A percentile compares a stretch with the other conserved stretches of the same genome.
phyloP scores from a whole-genome alignment of 192 early-diverging fungal species.

The Thoreauomyces humboldtii region DNA sequence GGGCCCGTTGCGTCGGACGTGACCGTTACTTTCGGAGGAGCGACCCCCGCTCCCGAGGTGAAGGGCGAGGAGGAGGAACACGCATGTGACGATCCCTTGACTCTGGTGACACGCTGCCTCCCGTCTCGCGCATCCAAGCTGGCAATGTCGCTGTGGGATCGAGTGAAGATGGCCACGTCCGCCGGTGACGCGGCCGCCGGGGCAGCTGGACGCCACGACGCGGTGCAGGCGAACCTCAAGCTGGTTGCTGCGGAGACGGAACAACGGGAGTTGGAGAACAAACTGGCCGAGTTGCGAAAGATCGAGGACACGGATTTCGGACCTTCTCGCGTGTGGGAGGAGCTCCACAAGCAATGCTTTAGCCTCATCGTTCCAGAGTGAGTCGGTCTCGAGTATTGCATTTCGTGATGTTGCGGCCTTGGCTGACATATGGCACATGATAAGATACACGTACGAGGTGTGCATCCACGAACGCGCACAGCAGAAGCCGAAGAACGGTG shows the following conservation, averaged over 20 bases:
- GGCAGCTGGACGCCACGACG: background rate
- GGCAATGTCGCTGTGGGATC: background rate
- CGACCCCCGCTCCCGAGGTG: no score
- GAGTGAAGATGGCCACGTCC: background rate
- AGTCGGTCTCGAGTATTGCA: constrained; percentile 24
- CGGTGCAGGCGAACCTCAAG: constrained; percentile 2
- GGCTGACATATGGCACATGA: background rate
- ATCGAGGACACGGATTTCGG: constrained; percentile 73
- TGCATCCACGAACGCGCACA: constrained; percentile 77
- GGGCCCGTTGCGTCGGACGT: background rate
- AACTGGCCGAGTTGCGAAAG: constrained; percentile 42
- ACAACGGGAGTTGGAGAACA: constrained; percentile 26
- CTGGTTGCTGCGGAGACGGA: constrained; percentile 27
- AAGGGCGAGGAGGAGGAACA: no score
- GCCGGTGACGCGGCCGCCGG: background rate
- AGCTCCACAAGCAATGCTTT: constrained; percentile 69
- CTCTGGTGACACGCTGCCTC: background rate
- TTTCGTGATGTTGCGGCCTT: background rate
- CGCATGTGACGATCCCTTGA: background rate
- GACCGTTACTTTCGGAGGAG: no score
- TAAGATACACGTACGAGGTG: constrained; percentile 64
- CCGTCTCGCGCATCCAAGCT: background rate
- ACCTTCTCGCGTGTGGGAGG: constrained; percentile 61
- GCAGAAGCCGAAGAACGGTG: constrained; percentile 70
- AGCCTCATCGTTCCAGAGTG: constrained; percentile 66